These are phyloP conservation scores for Marchantia paleacea DNA, from an alignment of 225 moss, liverwort and hornwort species.

Conservation along the genomic window DNA sequence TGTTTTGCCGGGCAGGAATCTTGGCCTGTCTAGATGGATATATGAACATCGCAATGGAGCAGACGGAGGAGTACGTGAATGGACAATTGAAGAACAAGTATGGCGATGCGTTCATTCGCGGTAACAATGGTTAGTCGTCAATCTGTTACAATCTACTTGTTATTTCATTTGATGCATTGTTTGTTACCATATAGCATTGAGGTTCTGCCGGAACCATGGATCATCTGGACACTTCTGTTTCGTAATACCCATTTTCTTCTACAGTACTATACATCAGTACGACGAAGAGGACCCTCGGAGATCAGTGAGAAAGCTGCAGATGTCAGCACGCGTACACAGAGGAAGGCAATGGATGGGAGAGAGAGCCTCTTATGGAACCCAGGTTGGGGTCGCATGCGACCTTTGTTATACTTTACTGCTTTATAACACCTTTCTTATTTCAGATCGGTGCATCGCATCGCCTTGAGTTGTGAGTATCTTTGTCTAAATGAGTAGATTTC, in stretches of 20 bases:
- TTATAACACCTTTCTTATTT: too few relatives aligned
- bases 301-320: slow-evolving; percentile 35
- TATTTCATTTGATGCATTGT: background rate
- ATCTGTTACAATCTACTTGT: too few relatives aligned
- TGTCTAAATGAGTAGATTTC: too few relatives aligned
- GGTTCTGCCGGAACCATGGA: background rate
- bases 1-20: slow-evolving; percentile 50
- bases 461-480: too few relatives aligned
- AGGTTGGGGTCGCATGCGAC: too few relatives aligned
- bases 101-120: slow-evolving; percentile 95
- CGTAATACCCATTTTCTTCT: background rate
- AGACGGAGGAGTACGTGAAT: slow-evolving; percentile 96
- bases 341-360: too few relatives aligned
- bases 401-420: too few relatives aligned
- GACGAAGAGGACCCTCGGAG: slow-evolving; percentile 80
- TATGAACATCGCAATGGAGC: slow-evolving; percentile 99
- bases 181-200: background rate
- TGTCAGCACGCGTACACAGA: too few relatives aligned
- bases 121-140: slow-evolving; percentile 66
- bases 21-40: slow-evolving; percentile 93
- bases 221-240: background rate
- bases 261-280: slow-evolving; percentile 93
- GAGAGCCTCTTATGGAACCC: too few relatives aligned
- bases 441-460: too few relatives aligned
- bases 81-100: slow-evolving; percentile 97